These are phyloP conservation scores for Tagetes erecta DNA, from an alignment of 129 eudicot species.

Conservation along the genomic window DNA sequence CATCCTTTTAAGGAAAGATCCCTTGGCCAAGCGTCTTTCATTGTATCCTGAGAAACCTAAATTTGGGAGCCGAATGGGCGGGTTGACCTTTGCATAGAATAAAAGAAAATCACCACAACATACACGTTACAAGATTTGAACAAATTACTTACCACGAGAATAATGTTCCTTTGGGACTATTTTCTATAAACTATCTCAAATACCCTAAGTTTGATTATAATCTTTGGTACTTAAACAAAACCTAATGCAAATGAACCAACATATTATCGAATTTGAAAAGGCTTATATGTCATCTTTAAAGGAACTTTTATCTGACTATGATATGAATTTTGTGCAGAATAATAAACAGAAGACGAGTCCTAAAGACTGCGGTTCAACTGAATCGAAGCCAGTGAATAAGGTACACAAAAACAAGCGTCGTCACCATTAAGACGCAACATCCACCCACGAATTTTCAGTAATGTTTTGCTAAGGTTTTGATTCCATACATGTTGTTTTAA, in stretches of 20 bases:
- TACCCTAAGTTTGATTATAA: neutral
- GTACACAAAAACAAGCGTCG: constrained; percentile 50
- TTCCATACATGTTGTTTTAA: neutral
- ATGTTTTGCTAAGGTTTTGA: constrained; percentile 19
- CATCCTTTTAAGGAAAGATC: neutral
- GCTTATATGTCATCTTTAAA: neutral
- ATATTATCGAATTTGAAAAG: too few species aligned
- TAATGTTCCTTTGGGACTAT: too few species aligned
- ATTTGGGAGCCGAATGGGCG: too few species aligned
- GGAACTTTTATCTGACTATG: neutral
- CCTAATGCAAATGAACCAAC: neutral
- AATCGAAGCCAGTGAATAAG: constrained; percentile 54
- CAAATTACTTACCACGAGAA: too few species aligned
- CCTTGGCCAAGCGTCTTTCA: too few species aligned
- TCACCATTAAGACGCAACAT: constrained; percentile 55
- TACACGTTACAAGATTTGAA: too few species aligned
- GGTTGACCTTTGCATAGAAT: too few species aligned
- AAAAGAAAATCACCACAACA: too few species aligned
- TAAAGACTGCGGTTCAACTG: constrained; percentile 57
- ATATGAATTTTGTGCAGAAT: constrained; percentile 41
- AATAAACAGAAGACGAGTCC: constrained; percentile 72
- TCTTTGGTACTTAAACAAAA: constrained; percentile 2
- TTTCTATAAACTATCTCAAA: neutral
- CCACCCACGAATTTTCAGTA: constrained; percentile 43
- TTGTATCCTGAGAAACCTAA: too few species aligned